Base-by-base conservation (phyloP, 1,284 basidiomycete species). In the Tetrapyrgos nigripes region DNA sequence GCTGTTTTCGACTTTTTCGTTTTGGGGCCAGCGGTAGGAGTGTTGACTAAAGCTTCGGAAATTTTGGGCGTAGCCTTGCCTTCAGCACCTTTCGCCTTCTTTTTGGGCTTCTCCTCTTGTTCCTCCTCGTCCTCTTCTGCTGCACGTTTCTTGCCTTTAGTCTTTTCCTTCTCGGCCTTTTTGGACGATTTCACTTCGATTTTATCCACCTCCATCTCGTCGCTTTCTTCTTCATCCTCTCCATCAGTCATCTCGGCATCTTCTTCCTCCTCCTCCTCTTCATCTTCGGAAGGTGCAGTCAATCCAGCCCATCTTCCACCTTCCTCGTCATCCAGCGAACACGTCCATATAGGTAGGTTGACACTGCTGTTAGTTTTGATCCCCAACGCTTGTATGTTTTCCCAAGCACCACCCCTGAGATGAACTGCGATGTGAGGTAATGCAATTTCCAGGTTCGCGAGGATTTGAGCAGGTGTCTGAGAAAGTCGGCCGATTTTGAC, bases 281-380 rank as follows among this genome's bases (percentile, higher is more conserved):
- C 67, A 6, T 68, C 68, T 26, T 66, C 70, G 1, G 63, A 71
- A 27, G 70, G 75, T 11, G 76, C 75, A 23, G 74, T 73, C 44
- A 87, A 69, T 3, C 85, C 86, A 55, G 81, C 72, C 87, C 88
- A 92, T 37, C 88, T 78, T 8, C 83, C 87, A 35, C 83, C 86
- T 48, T 84, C 81, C 4, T 80, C 80, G 13, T 78, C 80, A 49
- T 87, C 85, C n/a, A 95, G 77, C 13, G 80, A 76, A 68, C 90
- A 92, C 45, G 82, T 87, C 94, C 95, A 99, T 66, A 99, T 87
- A 1, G 97, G 97, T 28, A 99, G 77, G 62, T 91, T 88, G n/a
- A 89, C 81, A 52, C 91, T 93, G 19, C 84, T 85, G 64, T 87
- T 92, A 3, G 95, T 97, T 79, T 99, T 99, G 79, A 99, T 88